These are phyloP conservation scores for Aeschynomene evenia DNA, from an alignment of 306 rosid genomes.

Conservation along the genomic window DNA sequence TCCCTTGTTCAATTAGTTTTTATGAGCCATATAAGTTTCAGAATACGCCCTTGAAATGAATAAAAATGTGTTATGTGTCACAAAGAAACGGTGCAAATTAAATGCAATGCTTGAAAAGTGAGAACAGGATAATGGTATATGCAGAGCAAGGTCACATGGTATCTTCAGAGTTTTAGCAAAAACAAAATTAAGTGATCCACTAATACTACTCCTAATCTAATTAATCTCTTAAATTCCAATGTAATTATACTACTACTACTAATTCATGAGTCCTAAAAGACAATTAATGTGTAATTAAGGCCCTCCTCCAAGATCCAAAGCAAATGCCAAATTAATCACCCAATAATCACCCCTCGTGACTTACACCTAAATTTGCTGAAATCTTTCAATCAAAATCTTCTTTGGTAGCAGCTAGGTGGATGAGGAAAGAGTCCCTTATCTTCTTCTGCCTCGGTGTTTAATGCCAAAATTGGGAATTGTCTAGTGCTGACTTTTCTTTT, in stretches of 20 bases:
- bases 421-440: not conserved
- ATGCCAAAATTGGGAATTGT: not conserved
- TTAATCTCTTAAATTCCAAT: not conserved
- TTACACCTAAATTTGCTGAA: not conserved
- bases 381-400: too few relatives aligned
- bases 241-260: too few relatives aligned
- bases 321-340: constrained; percentile 18
- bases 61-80: not conserved
- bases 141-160: constrained; percentile 10
- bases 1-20: constrained; percentile 24
- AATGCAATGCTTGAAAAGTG: constrained; percentile 12
- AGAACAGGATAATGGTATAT: not conserved
- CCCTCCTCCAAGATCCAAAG: constrained; percentile 12
- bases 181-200: not conserved
- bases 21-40: constrained; percentile 6
- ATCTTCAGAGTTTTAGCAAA: not conserved
- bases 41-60: not conserved
- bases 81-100: constrained; percentile 4
- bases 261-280: not conserved
- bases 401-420: not conserved
- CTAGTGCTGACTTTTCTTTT: too few relatives aligned
- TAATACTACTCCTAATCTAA: not conserved
- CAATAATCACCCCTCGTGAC: not conserved
- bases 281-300: constrained; percentile 21
- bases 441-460: constrained; percentile 5